Evolutionary conservation across 176 grass and related monocot genomes (phyloP), one percentile per base, ranked within the genome.

Genomic region (Phyllostachys edulis): DNA sequence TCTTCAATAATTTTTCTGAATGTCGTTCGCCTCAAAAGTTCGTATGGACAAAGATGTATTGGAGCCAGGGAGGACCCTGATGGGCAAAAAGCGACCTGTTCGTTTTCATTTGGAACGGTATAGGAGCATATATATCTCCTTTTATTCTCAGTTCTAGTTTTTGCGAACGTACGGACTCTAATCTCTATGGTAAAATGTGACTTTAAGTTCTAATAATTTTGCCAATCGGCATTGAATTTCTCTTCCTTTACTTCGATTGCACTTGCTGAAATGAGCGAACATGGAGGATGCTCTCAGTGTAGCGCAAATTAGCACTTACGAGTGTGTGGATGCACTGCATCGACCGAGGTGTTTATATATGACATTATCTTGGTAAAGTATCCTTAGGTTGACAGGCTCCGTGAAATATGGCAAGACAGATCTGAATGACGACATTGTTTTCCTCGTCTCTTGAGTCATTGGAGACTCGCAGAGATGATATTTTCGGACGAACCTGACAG

Each of bases 31-130:
- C 16, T 38, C 37, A 68, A 21, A 68, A 21, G 37, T 68, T 68
- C 34, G 1, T 38, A 49, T 5, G 6, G 77, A 80, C 62, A 51
- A 49, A n/a, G 27, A 17, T 52, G 21, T 37, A 52, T 39, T 80
- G 64, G 64, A 18, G 64, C 78, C 78, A 80, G 47, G 64, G 47
- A 54, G 40, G 78, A 54, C 64, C 34, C 34, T 54, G 23, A 7
- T 20, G 21, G 47, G 13, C 38, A 51, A 80, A 39, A 80, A 11
- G 15, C 63, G 63, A 69, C 63, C 18, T 18, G 46, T n/a, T 80
- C 9, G 67, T 82, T 71, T 40, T 60, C 15, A 46, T 20, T 44
- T 14, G 50, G 37, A 13, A n/a, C 17, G 37, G 14, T 34, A 9
- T 9, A 29, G 15, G 65, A 36, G 41, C n/a, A 11, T 26, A 46